Base-by-base conservation (phyloP, 345 rosid species). In the sweet orange (Citrus sinensis) region DNA sequence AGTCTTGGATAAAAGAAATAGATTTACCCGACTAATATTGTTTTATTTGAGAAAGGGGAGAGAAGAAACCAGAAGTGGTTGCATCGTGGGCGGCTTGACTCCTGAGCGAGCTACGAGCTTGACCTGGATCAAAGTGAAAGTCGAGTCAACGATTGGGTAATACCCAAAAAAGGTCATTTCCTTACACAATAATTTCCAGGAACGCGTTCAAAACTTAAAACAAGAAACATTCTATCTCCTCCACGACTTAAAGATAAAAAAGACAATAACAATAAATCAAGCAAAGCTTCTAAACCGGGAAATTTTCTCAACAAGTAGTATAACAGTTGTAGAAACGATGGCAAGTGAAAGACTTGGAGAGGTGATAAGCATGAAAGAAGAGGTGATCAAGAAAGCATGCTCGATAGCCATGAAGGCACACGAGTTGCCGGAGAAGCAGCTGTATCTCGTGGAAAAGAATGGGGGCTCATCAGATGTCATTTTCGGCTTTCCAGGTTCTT, bases 401-500 rank as follows among this genome's bases (percentile, higher is more conserved):
- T 76, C 25, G 1, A 51, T 79, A 60, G 86, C 97, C 30, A 51
- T 75, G 76, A 71, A 20, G 10, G 89, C 90, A 60, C 86, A 87
- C 81, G 24, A 62, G 61, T 35, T 29, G 5, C 61, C 86, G 6
- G 87, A 64, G 5, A 77, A 83, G 77, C 84, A 84, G 76, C 84
- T 1, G 3, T 89, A 46, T 78, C 54, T 70, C 22, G 80, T 17
- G 6, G 82, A 88, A 25, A 76, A 85, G 77, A 61, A 40, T 39
- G 34, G 68, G 14, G 2, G 40, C 30, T 73, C 64, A 10, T 27
- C 84, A 9, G 87, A 78, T 9, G 75, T 86, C 39, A 27, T 83
- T 25, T 83, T 93, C 80, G 78, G 88, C 80, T 92, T 93, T 81
- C 82, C 86, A 30, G 92, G 91, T 46, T 79, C 75, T 73, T 92